Evolutionary conservation across 805 yeast genomes (phyloP), one percentile per base, ranked within the genome.

Genomic region (Barnettozyma californica): DNA sequence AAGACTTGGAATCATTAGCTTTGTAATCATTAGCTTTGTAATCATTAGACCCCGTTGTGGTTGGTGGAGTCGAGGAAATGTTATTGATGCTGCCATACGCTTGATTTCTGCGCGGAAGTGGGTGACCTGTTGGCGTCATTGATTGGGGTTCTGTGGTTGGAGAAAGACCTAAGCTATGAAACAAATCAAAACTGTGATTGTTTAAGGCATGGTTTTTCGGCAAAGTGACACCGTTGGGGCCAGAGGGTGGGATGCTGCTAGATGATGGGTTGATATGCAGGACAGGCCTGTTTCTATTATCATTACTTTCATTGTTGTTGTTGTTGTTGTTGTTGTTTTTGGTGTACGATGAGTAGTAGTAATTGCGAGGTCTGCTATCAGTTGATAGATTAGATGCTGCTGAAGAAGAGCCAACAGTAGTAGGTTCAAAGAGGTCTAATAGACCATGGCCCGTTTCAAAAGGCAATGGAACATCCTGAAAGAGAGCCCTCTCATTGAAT

Each of bases 391-490:
- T 3, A 47, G 41, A 35, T 18, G 23, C 11, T 9, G 23, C 38
- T 10, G 38, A 35, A 7, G 38, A 10, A 14, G 20, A 9, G 4
- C 38, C 23, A 14, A 16, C 23, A 16, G 10, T 18, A 18, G 20
- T 9, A 4, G 48, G 38, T 34, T 47, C 50, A 41, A 73, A 69
- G 48, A 70, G 59, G 51, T 74, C 78, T 41, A 73, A 51, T 18
- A 71, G 58, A 1, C 77, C 77, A 48, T 61, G 66, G 6, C 67
- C 62, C 1, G 67, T 58, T 37, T 65, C 68, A 51, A 65, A 67
- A 5, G 67, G 68, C 11, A 63, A 41, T 8, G 67, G 66, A 13
- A 65, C 65, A 44, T 67, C 71, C 26, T 56, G 60, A 27, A 54
- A 53, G 7, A 57, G 55, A 9, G 59, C 38, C 8, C 44, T 48